These are phyloP conservation scores for Schwanniomyces sp. DNA, from an alignment of 805 yeast species.

Conservation along the genomic window DNA sequence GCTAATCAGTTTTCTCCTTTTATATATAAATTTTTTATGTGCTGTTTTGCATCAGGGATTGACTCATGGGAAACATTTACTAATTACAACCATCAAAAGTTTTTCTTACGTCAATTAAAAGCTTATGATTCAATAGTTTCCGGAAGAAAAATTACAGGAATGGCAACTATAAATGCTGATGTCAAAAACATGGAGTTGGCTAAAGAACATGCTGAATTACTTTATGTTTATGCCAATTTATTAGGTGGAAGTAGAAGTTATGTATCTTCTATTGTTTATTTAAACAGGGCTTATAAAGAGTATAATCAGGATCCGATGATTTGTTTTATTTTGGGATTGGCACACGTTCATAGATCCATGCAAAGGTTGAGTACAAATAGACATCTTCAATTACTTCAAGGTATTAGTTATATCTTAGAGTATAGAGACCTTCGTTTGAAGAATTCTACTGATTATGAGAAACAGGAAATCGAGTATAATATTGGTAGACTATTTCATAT, in stretches of 20 bases:
- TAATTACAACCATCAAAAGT: slow-evolving; percentile 85
- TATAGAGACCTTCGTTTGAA: slow-evolving; percentile 56
- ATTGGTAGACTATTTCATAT: slow-evolving; percentile 83
- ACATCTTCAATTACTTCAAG: slow-evolving; percentile 86
- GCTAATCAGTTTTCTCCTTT: slow-evolving; percentile 75
- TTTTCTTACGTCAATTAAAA: slow-evolving; percentile 83
- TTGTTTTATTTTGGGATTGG: slow-evolving; percentile 69
- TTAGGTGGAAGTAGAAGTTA: slow-evolving; percentile 81
- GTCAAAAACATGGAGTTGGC: slow-evolving; percentile 37
- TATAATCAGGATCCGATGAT: slow-evolving; percentile 78
- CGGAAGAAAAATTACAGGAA: slow-evolving; percentile 62
- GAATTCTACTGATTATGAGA: slow-evolving; percentile 44
- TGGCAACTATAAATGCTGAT: slow-evolving; percentile 68
- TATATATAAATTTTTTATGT: slow-evolving; percentile 62
- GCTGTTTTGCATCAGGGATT: slow-evolving; percentile 63
- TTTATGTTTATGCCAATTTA: slow-evolving; percentile 77
- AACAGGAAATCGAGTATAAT: slow-evolving; percentile 80
- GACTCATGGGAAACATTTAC: slow-evolving; percentile 61
- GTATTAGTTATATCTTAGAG: slow-evolving; percentile 73
- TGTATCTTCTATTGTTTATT: slow-evolving; percentile 77
- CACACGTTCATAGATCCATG: slow-evolving; percentile 87
- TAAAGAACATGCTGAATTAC: slow-evolving; percentile 61
- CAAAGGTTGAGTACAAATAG: slow-evolving; percentile 85
- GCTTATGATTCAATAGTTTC: slow-evolving; percentile 74
- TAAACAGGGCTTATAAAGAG: slow-evolving; percentile 65